phyloP scores from a whole-genome alignment of 768 basidiomycete genomes.

The Hebeloma cylindrosporum region DNA sequence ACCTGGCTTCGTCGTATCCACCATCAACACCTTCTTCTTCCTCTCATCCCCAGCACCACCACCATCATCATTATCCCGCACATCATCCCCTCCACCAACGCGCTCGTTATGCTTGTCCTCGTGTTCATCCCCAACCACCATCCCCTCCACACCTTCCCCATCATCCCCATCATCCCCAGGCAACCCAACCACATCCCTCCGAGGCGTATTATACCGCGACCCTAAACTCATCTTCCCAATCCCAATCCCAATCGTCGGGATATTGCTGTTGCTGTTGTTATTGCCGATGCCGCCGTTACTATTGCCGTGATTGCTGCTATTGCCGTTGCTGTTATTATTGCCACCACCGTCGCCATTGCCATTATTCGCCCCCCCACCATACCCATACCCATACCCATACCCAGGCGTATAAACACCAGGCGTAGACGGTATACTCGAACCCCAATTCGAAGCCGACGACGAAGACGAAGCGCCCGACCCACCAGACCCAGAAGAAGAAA shows the following conservation, averaged over 20 bases:
- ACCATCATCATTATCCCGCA: background rate
- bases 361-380: no score
- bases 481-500: background rate
- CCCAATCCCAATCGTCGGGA: background rate
- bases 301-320: no score
- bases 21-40: background rate
- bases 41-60: background rate
- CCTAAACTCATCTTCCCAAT: conserved; percentile 22
- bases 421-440: conserved; percentile 7
- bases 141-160: background rate
- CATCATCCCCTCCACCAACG: no score
- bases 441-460: background rate
- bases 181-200: conserved; percentile 20
- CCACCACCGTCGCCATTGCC: no score
- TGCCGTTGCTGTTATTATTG: no score
- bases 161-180: conserved; percentile 20
- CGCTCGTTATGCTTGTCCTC: no score
- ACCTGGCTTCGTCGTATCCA: no score
- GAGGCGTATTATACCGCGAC: conserved; percentile 23
- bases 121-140: background rate
- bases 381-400: background rate
- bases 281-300: background rate
- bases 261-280: background rate
- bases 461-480: background rate
- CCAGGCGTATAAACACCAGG: conserved; percentile 1